phyloP scores from a whole-genome alignment of 2,329 filamentous ascomycete genomes.

The Lasiodiplodia citricola region DNA sequence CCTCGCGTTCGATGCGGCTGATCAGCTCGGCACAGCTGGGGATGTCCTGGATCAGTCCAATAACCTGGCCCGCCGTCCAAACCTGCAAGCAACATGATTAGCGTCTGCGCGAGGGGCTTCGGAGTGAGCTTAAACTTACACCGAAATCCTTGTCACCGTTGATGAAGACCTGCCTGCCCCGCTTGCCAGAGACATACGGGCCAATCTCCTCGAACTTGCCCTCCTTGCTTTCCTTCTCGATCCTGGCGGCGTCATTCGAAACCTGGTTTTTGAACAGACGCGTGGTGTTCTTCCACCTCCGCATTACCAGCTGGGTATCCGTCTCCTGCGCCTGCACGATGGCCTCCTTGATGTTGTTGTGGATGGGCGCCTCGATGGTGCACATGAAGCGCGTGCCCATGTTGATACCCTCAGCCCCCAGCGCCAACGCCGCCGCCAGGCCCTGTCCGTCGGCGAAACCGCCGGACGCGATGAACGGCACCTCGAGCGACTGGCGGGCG shows the following conservation, averaged over 20 bases:
- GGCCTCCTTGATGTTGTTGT: constrained; percentile 89
- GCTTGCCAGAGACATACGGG: constrained; percentile 85
- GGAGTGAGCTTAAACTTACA: constrained; percentile 60
- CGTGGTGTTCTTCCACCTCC: constrained; percentile 92
- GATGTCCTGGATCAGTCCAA: constrained; percentile 63
- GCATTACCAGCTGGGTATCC: constrained; percentile 85
- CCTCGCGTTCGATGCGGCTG: constrained; percentile 53
- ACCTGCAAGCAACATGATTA: constrained; percentile 62
- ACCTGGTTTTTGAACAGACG: constrained; percentile 92
- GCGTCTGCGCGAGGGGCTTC: neutral
- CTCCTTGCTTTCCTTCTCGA: constrained; percentile 80
- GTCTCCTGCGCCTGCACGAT: constrained; percentile 90
- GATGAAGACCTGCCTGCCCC: constrained; percentile 87
- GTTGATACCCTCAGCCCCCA: constrained; percentile 94
- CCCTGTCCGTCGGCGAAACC: constrained; percentile 96
- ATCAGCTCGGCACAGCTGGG: constrained; percentile 55
- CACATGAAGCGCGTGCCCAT: constrained; percentile 99
- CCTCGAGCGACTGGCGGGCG: constrained; percentile 79
- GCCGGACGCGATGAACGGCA: constrained; percentile 94
- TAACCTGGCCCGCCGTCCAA: constrained; percentile 97
- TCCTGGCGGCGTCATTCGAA: constrained; percentile 75
- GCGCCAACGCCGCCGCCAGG: constrained; percentile 83
- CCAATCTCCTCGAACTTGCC: constrained; percentile 91
- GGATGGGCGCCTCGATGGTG: constrained; percentile 90
- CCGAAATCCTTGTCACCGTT: constrained; percentile 91